Percentiles rank a stretch among this genome's conserved stretches.
phyloP scores from a whole-genome alignment of 2,329 filamentous ascomycete species.

The Exophiala sp. region DNA sequence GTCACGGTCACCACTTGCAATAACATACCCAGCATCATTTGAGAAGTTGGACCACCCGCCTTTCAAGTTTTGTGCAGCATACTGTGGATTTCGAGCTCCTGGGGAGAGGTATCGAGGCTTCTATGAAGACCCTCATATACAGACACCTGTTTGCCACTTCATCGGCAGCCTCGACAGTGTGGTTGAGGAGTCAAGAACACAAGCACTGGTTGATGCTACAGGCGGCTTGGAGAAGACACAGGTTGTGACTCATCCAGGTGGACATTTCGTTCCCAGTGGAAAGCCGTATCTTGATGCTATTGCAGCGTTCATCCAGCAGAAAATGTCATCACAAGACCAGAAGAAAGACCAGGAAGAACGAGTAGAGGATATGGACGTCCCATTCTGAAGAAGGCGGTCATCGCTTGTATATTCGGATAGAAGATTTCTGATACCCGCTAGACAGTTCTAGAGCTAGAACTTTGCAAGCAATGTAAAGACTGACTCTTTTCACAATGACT shows the following conservation, averaged over 20 bases:
- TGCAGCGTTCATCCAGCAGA: slow-evolving; percentile 62
- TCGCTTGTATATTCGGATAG: background rate
- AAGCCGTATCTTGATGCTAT: slow-evolving; percentile 77
- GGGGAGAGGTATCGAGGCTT: slow-evolving; percentile 62
- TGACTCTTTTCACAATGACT: slow-evolving; percentile 5
- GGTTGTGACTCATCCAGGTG: slow-evolving; percentile 74
- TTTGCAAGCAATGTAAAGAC: background rate
- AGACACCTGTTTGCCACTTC: slow-evolving; percentile 76
- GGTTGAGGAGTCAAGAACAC: slow-evolving; percentile 72
- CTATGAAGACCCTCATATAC: slow-evolving; percentile 67
- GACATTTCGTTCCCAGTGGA: slow-evolving; percentile 81
- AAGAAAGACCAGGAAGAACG: slow-evolving; percentile 50
- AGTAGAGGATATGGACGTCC: slow-evolving; percentile 66
- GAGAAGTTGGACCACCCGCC: slow-evolving; percentile 48
- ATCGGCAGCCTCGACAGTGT: slow-evolving; percentile 82
- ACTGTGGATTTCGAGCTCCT: slow-evolving; percentile 71
- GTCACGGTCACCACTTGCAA: slow-evolving; percentile 29
- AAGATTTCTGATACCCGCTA: slow-evolving; percentile 3
- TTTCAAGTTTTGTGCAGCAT: slow-evolving; percentile 69
- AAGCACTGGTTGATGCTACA: slow-evolving; percentile 64
- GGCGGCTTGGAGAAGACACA: slow-evolving; percentile 51
- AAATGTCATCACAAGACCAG: slow-evolving; percentile 41
- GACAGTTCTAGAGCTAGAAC: slow-evolving; percentile 12
- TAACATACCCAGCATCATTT: slow-evolving; percentile 53
- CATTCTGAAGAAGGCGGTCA: slow-evolving; percentile 47